Evolutionary conservation across 257 asterid species (phyloP).

Genomic region (Lithospermum erythrorhizon): DNA sequence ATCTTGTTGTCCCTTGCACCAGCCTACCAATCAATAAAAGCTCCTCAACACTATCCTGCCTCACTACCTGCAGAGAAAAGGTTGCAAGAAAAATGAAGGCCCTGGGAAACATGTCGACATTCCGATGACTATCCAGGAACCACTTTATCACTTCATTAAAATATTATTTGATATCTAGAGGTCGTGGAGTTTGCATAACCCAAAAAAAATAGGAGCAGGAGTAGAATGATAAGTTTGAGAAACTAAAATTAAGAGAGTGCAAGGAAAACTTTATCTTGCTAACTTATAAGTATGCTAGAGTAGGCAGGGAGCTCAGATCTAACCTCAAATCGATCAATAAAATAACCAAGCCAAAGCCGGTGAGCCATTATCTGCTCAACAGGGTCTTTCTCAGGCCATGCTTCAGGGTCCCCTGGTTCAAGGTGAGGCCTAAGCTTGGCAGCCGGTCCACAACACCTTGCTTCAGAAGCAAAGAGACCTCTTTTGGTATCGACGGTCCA

Average conservation of each 20-base stretch:
- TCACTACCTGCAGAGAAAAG: slow-evolving; percentile 55
- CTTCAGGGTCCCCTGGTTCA: slow-evolving; percentile 89
- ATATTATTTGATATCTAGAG: too few relatives aligned
- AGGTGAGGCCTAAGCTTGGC: slow-evolving; percentile 98
- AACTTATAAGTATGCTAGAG: background rate
- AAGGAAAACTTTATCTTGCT: background rate
- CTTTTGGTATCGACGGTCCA: slow-evolving; percentile 98
- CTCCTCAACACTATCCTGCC: slow-evolving; percentile 87
- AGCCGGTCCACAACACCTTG: slow-evolving; percentile 77
- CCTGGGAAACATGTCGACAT: background rate
- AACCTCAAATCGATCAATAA: slow-evolving; percentile 97
- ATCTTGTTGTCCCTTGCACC: slow-evolving; percentile 86
- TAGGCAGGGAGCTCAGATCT: slow-evolving; percentile 13
- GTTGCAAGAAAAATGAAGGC: background rate
- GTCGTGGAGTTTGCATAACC: too few relatives aligned
- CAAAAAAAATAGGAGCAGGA: background rate
- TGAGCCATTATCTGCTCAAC: slow-evolving; percentile 95
- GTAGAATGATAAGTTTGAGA: background rate
- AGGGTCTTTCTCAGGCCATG: slow-evolving; percentile 71
- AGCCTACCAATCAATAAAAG: slow-evolving; percentile 89
- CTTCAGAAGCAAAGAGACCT: slow-evolving; percentile 91
- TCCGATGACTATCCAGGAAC: background rate
- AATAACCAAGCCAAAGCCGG: slow-evolving; percentile 94
- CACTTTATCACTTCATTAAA: too few relatives aligned
- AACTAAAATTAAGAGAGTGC: background rate